Conservation (phyloP, 129 eudicot species). For the Solidago caesia region DNA sequence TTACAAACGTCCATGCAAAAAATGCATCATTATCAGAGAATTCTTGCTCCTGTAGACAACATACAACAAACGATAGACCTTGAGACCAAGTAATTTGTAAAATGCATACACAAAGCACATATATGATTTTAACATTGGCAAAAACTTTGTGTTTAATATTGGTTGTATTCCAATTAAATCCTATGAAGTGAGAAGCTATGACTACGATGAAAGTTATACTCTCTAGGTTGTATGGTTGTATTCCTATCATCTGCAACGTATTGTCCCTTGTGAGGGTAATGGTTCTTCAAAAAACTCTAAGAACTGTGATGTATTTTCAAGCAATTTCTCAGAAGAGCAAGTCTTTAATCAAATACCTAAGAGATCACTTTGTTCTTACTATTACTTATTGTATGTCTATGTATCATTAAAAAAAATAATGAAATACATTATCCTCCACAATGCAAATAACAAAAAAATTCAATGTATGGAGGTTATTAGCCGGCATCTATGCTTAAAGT, state of each 20-base stretch:
- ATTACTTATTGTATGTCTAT: background rate
- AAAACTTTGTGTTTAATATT: background rate
- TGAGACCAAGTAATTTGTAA: constrained; percentile 11
- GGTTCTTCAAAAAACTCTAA: background rate
- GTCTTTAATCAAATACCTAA: background rate
- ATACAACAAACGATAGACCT: constrained; percentile 14
- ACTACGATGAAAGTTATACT: background rate
- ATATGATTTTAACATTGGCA: constrained; percentile 1
- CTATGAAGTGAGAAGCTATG: constrained; percentile 8
- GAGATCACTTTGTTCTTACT: background rate
- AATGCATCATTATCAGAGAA: constrained; percentile 95
- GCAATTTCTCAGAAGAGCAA: background rate
- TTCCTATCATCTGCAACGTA: background rate
- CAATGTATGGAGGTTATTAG: no score
- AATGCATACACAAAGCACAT: constrained; percentile 14
- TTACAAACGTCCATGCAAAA: constrained; percentile 96
- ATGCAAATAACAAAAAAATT: no score
- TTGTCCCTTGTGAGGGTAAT: background rate
- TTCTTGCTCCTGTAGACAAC: constrained; percentile 67
- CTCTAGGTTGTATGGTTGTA: no score
- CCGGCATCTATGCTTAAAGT: no score
- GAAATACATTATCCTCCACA: no score
- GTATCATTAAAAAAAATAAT: no score
- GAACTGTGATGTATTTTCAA: background rate
- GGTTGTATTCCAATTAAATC: background rate